A percentile compares a stretch with the other conserved stretches of the same genome.
Conservation (phyloP, 2,329 filamentous ascomycete species). For the Epicoccum sorghinum region DNA sequence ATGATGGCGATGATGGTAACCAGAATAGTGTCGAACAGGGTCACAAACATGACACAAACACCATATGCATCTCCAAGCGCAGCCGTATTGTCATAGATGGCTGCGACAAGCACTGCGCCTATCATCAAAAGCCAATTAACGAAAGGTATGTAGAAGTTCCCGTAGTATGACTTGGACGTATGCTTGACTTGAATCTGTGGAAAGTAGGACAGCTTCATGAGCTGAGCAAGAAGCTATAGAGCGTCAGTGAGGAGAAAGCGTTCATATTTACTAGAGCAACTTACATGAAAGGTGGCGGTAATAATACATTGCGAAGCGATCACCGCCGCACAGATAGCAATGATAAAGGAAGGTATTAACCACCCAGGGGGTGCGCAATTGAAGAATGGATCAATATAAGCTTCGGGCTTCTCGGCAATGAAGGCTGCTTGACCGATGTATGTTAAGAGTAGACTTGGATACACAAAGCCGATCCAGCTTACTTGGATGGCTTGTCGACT, state of each 20-base stretch:
- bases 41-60: constrained; percentile 80
- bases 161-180: constrained; percentile 72
- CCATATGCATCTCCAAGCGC: constrained; percentile 75
- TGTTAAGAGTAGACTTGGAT: constrained; percentile 69
- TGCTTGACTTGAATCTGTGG: constrained; percentile 77
- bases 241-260: constrained; percentile 25
- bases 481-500: constrained; percentile 71
- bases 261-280: constrained; percentile 6
- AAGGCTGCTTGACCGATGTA: constrained; percentile 79
- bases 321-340: constrained; percentile 73
- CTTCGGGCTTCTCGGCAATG: constrained; percentile 65
- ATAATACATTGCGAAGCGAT: constrained; percentile 82
- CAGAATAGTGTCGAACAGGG: constrained; percentile 78
- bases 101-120: constrained; percentile 75
- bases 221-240: constrained; percentile 64
- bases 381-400: constrained; percentile 77
- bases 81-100: constrained; percentile 71
- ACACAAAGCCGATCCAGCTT: constrained; percentile 73
- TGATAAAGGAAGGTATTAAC: constrained; percentile 70
- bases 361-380: constrained; percentile 71
- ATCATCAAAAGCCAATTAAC: constrained; percentile 80
- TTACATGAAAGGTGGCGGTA: constrained; percentile 72
- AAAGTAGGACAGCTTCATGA: constrained; percentile 76
- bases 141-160: constrained; percentile 77
- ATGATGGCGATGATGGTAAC: constrained; percentile 73